Percentiles rank a stretch among this genome's conserved stretches.
Evolutionary conservation across 2,329 filamentous ascomycete genomes (phyloP).

Genomic region (Penicillium palitans): DNA sequence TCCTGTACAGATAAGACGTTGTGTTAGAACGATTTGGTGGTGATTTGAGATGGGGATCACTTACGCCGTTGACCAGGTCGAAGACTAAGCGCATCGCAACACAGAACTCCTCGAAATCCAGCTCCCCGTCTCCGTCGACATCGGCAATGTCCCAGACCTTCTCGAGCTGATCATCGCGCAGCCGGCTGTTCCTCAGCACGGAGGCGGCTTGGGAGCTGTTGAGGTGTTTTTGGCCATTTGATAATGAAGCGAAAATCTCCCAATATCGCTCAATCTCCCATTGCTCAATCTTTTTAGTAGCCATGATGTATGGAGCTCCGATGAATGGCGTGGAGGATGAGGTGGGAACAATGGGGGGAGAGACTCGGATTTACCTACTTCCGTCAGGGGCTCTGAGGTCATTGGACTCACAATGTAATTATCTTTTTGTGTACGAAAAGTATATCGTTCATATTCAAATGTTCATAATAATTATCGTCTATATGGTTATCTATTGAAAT

Average conservation of each 20-base stretch:
- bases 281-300: slow-evolving; percentile 61
- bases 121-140: slow-evolving; percentile 93
- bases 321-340: slow-evolving; percentile 13
- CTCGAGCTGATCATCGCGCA: slow-evolving; percentile 84
- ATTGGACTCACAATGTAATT: slow-evolving; percentile 10
- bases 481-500: slow-evolving; percentile 1
- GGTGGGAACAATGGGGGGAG: slow-evolving; percentile 15
- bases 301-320: slow-evolving; percentile 32
- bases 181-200: slow-evolving; percentile 70
- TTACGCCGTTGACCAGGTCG: slow-evolving; percentile 90
- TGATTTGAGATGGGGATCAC: slow-evolving; percentile 30
- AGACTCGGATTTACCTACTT: slow-evolving; percentile 24
- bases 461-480: background rate
- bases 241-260: slow-evolving; percentile 73
- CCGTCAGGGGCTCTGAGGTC: slow-evolving; percentile 31
- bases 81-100: slow-evolving; percentile 98
- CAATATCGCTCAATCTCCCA: slow-evolving; percentile 76
- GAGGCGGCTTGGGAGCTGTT: slow-evolving; percentile 69
- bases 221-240: slow-evolving; percentile 63
- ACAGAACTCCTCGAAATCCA: slow-evolving; percentile 99
- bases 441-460: background rate
- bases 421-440: background rate
- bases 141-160: slow-evolving; percentile 96
- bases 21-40: slow-evolving; percentile 9
- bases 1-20: slow-evolving; percentile 57